These are phyloP conservation scores for Pyrus pyrifolia DNA, from an alignment of 306 rosid species.

Conservation along the genomic window DNA sequence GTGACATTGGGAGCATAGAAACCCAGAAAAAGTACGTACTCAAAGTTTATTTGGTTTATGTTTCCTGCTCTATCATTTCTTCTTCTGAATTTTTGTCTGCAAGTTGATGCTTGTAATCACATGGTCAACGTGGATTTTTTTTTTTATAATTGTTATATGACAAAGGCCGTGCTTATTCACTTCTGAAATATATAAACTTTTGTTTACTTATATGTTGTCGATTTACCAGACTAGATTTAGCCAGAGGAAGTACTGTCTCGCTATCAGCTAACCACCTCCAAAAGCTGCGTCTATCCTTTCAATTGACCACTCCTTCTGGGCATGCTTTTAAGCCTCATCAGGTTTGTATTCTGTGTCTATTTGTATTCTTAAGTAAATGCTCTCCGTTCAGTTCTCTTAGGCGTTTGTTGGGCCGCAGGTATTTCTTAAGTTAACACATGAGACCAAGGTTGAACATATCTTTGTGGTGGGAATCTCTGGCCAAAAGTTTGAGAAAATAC, in stretches of 20 bases:
- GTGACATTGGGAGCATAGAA: constrained; percentile 83
- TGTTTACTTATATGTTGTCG: constrained; percentile 11
- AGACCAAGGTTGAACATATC: constrained; percentile 73
- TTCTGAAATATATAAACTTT: constrained; percentile 6
- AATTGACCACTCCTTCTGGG: constrained; percentile 65
- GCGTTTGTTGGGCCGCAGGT: constrained; percentile 55
- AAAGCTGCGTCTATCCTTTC: constrained; percentile 77
- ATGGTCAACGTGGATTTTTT: neutral
- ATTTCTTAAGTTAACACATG: constrained; percentile 79
- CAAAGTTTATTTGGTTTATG: neutral
- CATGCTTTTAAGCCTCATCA: constrained; percentile 83
- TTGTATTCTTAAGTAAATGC: constrained; percentile 8
- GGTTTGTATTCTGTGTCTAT: constrained; percentile 42
- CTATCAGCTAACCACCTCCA: constrained; percentile 94
- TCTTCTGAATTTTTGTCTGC: neutral
- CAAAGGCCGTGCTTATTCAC: constrained; percentile 1
- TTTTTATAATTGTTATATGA: constrained; percentile 6
- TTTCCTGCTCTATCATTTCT: neutral
- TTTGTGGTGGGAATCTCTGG: constrained; percentile 74
- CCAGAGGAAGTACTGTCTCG: constrained; percentile 51
- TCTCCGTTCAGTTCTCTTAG: constrained; percentile 26
- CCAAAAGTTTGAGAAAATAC: constrained; percentile 70
- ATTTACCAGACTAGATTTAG: constrained; percentile 66
- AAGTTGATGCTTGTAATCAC: constrained; percentile 11
- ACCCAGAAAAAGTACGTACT: constrained; percentile 65